Evolutionary conservation across 1,139 yeast genomes (phyloP), one percentile per base, ranked within the genome.

Genomic region (Sugiyamaella sp.): DNA sequence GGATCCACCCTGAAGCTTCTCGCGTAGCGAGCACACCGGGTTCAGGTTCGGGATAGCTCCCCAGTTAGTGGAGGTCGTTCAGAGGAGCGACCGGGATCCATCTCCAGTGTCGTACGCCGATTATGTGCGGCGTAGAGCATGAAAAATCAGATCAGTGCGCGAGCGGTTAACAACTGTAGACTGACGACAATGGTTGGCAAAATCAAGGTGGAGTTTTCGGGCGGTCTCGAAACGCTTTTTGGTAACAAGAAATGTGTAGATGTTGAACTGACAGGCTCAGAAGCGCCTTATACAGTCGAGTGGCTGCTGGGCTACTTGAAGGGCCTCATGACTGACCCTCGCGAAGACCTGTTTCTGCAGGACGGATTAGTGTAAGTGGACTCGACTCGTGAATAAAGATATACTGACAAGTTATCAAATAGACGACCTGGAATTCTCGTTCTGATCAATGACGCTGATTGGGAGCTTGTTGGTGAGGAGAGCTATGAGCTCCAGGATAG

Each of bases 391-490:
- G n/a, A n/a, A n/a, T n/a, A n/a, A n/a, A n/a, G n/a, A n/a, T n/a
- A n/a, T n/a, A n/a, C n/a, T n/a, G 32, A 12, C 12, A 12, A 17
- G 20, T 42, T 16, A 1, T 14, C 19, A 17, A 10, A 21, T 1
- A 83, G 87, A 6, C 82, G 98, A 51, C 97, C 98, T 0, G 99
- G 99, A 1, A 89, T 93, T 44, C 75, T 93, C 59, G 97, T 93
- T 6, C 77, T 93, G 53, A 86, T 93, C 60, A 93, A 93, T 66
- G 99, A 93, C 66, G 85, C 96, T 0, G 99, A 93, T 71, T 93
- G 99, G 99, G 99, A 93, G 66, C 73, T 93, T 27, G 96, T 90
- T 67, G 98, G 91, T 10, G 90, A 85, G 71, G 93, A 88, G 63
- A 86, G 81, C 8, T 90, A 90, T 63, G 81, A 78, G 16, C 70